Percentiles rank a stretch among this genome's conserved stretches.
Evolutionary conservation across 2,329 filamentous ascomycete species (phyloP).

Genomic region (Cadophora luteo-olivacea): DNA sequence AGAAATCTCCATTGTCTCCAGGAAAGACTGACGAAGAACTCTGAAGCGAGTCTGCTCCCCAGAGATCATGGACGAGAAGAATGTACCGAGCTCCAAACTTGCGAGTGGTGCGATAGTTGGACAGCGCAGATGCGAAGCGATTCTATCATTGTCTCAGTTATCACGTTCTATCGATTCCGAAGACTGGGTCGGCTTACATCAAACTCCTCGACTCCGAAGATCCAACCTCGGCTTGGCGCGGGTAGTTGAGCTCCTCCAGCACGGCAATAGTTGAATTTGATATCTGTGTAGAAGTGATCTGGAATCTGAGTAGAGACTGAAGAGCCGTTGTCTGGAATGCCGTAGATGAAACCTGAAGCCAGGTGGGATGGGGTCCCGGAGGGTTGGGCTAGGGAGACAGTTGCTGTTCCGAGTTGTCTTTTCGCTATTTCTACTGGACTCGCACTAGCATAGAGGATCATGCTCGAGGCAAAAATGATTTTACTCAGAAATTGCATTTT

Average conservation of each 20-base stretch:
- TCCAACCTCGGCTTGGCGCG: constrained; percentile 46
- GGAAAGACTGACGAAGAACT: constrained; percentile 47
- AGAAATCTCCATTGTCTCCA: constrained; percentile 56
- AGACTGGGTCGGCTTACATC: background rate
- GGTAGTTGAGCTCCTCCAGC: constrained; percentile 44
- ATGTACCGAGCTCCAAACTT: constrained; percentile 52
- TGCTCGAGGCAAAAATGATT: background rate
- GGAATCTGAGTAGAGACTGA: constrained; percentile 46
- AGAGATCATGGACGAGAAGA: constrained; percentile 51
- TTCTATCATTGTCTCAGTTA: background rate
- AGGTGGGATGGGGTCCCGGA: constrained; percentile 42
- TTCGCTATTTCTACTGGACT: constrained; percentile 5
- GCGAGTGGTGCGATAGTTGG: constrained; percentile 51
- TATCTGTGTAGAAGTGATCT: constrained; percentile 47
- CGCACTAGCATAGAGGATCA: background rate
- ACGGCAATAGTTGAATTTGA: constrained; percentile 50
- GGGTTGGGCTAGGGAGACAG: constrained; percentile 2
- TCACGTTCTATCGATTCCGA: background rate
- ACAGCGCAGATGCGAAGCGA: constrained; percentile 50
- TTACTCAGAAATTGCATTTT: constrained; percentile 1
- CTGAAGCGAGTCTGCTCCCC: constrained; percentile 53
- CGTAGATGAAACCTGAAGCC: constrained; percentile 51
- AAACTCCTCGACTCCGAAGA: constrained; percentile 45
- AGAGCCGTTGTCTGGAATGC: constrained; percentile 46
- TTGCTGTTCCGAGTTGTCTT: constrained; percentile 12